Conservation (phyloP, 2,329 filamentous ascomycete genomes). For the Tolypocladium ophioglossoides region DNA sequence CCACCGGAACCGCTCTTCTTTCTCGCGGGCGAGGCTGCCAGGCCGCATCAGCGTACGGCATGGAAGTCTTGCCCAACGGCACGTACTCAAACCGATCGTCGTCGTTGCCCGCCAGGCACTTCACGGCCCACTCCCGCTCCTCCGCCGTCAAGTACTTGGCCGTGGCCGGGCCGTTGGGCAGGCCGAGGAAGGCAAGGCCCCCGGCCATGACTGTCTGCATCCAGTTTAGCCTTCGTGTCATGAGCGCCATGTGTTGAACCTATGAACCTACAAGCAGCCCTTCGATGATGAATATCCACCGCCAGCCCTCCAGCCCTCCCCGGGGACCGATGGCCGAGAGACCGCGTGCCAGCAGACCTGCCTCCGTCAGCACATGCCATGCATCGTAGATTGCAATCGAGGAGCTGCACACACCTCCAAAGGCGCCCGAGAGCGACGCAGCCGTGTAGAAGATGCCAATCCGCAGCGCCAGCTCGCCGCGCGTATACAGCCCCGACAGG, state of each 20-base stretch:
- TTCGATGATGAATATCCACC: conserved; percentile 54
- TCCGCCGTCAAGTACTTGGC: conserved; percentile 41
- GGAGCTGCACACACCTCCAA: conserved; percentile 24
- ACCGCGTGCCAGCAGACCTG: conserved; percentile 43
- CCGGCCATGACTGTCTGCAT: conserved; percentile 43
- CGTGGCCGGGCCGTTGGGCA: conserved; percentile 45
- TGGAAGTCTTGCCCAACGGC: not conserved
- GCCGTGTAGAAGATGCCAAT: conserved; percentile 61
- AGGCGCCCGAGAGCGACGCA: conserved; percentile 53
- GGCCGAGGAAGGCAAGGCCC: conserved; percentile 35
- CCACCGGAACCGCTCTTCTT: conserved; percentile 44
- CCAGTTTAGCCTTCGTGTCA: conserved; percentile 1
- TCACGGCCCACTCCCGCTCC: conserved; percentile 38
- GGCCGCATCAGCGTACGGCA: not conserved
- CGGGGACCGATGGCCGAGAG: conserved; percentile 46
- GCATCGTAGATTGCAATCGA: not conserved
- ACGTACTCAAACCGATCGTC: conserved; percentile 23
- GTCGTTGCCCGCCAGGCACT: conserved; percentile 29
- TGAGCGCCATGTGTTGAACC: not conserved
- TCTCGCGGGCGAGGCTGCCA: conserved; percentile 13
- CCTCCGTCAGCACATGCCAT: not conserved
- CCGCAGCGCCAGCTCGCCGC: conserved; percentile 48
- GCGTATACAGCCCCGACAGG: conserved; percentile 50
- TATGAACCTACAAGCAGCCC: conserved; percentile 36
- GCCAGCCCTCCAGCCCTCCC: conserved; percentile 45